phyloP scores from a whole-genome alignment of 1,284 basidiomycete genomes.

The Schizopora paradoxa region DNA sequence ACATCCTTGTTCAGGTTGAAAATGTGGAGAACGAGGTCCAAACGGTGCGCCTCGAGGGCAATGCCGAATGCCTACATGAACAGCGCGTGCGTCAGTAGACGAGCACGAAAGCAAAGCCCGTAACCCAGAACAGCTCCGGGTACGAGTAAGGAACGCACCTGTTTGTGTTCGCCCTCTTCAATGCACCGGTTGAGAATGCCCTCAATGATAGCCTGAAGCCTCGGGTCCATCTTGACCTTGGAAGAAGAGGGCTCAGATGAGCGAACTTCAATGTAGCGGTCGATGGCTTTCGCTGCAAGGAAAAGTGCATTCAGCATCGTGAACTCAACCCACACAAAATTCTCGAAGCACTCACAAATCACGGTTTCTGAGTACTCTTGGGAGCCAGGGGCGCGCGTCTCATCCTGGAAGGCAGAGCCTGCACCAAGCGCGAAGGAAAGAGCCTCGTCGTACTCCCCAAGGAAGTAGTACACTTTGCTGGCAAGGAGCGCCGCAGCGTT shows the following conservation, averaged over 20 bases:
- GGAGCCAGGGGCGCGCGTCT: conserved; percentile 53
- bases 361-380: conserved; percentile 93
- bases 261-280: conserved; percentile 75
- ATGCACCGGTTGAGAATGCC: conserved; percentile 82
- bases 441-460: conserved; percentile 90
- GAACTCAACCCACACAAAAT: conserved; percentile 14
- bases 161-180: conserved; percentile 82
- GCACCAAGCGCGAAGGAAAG: conserved; percentile 89
- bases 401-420: conserved; percentile 78
- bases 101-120: conserved; percentile 2
- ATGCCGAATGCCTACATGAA: conserved; percentile 86
- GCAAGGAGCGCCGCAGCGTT: conserved; percentile 83
- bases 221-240: conserved; percentile 64
- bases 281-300: conserved; percentile 84
- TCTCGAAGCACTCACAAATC: conserved; percentile 59
- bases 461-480: conserved; percentile 94
- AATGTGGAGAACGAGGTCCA: conserved; percentile 79
- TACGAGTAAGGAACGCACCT: conserved; percentile 48
- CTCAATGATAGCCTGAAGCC: conserved; percentile 80
- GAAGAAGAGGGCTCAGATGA: conserved; percentile 42
- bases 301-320: not conserved
- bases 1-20: conserved; percentile 71
- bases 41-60: conserved; percentile 81
- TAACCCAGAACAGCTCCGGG: conserved; percentile 3
- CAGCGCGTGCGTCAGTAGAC: conserved; percentile 6